Base-by-base conservation (phyloP, 2,329 filamentous ascomycete species). In the Fusarium cyanostomum region DNA sequence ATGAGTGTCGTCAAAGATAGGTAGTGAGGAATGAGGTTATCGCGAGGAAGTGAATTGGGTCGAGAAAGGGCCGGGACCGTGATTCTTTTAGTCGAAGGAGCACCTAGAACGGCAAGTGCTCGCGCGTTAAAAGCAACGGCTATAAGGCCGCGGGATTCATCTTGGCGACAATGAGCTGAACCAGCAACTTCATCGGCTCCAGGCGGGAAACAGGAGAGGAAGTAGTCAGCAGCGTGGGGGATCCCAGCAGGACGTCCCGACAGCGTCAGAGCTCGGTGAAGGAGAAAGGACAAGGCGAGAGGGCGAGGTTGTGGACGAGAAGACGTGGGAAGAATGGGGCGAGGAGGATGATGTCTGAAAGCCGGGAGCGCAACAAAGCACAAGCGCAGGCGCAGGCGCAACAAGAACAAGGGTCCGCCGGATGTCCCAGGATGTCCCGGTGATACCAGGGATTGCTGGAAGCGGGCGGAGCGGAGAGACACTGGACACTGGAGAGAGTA, bases 91-190 rank as follows among this genome's bases (percentile, higher is more conserved):
- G 56, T 70, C 52, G 55, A 42, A 53, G 24, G 66, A 37, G 61
- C 65, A 70, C 58, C 56, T 52, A 38, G 44, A 41, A 27, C 34
- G 46, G 48, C 54, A 67, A 56, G 56, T 64, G 61, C 67, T 71
- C 61, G 61, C 67, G 65, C 46, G 55, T 55, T 50, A 51, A 62
- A 66, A 45, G 61, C 55, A 56, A 45, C 43, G 65, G 60, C 59
- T 70, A 71, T 55, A 69, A 63, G 31, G 56, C 59, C 43, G 53
- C 61, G 50, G 55, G 58, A 59, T 60, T 69, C 69, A 71, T 71
- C 53, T 69, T 71, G 69, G 51, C 62, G 69, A 61, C 45, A 55
- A 42, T 45, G 45, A 62, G 55, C 48, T 69, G 65, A 68, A 59
- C 57, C 48, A 60, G 46, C 59, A 69, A 71, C 67, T 66, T 66